These are phyloP conservation scores for Cercospora sp. DNA, from an alignment of 2,329 filamentous ascomycete species.

Conservation along the genomic window DNA sequence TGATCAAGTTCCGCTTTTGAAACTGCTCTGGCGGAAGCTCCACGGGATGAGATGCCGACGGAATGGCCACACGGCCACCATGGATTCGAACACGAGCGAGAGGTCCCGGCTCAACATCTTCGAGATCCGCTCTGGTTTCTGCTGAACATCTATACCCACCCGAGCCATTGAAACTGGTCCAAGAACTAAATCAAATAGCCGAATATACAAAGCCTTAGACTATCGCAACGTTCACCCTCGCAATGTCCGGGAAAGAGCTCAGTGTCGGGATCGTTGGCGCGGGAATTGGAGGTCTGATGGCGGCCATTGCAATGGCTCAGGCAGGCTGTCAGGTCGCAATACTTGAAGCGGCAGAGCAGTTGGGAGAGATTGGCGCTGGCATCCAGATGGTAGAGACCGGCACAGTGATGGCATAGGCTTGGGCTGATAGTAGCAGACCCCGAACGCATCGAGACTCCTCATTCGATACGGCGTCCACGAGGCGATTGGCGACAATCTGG, in stretches of 20 bases:
- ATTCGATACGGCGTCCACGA: conserved; percentile 44
- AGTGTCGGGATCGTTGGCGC: conserved; percentile 37
- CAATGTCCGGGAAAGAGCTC: conserved; percentile 22
- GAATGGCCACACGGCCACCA: no score
- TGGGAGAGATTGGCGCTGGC: conserved; percentile 39
- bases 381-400: conserved; percentile 38
- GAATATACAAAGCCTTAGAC: neutral
- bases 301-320: conserved; percentile 42
- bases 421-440: conserved; percentile 40
- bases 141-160: no score
- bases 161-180: neutral
- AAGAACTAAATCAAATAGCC: neutral
- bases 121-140: no score
- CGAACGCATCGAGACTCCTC: conserved; percentile 45
- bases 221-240: neutral
- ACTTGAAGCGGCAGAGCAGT: conserved; percentile 41
- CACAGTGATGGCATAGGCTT: conserved; percentile 21
- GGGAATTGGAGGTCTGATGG: conserved; percentile 44
- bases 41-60: neutral
- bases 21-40: neutral
- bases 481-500: conserved; percentile 45
- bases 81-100: neutral
- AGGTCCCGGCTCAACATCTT: neutral
- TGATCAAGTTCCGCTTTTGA: neutral
- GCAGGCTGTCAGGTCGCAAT: conserved; percentile 42